Evolutionary conservation across 495 filamentous ascomycete genomes (phyloP).

Genomic region (Staphylotrichum tortipilum): DNA sequence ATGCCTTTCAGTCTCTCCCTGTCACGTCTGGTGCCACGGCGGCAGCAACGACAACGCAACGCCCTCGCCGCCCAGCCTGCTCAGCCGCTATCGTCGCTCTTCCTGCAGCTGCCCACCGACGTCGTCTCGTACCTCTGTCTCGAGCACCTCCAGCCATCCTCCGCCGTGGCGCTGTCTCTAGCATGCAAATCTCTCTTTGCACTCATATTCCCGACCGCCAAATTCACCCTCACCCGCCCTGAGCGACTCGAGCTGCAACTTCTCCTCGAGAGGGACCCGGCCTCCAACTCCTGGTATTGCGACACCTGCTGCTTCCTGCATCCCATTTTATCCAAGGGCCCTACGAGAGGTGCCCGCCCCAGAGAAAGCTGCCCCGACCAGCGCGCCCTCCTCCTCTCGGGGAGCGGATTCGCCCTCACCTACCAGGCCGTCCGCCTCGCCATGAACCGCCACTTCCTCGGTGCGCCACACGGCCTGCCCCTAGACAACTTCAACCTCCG

Average conservation of each 20-base stretch:
- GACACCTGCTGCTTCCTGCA: slow-evolving; percentile 7
- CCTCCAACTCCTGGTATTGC: slow-evolving; percentile 12
- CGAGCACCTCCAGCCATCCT: slow-evolving; percentile 6
- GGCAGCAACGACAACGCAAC: no score
- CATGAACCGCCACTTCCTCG: slow-evolving; percentile 16
- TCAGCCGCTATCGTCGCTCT: no score
- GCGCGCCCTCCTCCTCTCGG: no score
- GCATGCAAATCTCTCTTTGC: slow-evolving; percentile 10
- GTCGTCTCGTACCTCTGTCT: not conserved
- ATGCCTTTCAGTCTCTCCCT: no score
- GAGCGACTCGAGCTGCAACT: slow-evolving; percentile 2
- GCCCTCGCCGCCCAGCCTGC: no score
- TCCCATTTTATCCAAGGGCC: not conserved
- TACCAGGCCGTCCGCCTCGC: slow-evolving; percentile 9
- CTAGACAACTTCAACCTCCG: slow-evolving; percentile 5
- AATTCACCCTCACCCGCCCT: not conserved
- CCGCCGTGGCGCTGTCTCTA: slow-evolving; percentile 4
- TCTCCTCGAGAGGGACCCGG: slow-evolving; percentile 12
- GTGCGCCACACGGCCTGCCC: slow-evolving; percentile 9
- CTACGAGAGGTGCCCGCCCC: no score
- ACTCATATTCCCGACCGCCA: not conserved
- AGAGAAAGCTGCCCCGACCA: not conserved
- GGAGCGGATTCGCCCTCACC: not conserved
- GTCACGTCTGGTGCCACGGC: no score
- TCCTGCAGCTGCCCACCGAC: not conserved